phyloP scores from a whole-genome alignment of 225 moss, liverwort and hornwort species.

The Marchantia polymorpha region DNA sequence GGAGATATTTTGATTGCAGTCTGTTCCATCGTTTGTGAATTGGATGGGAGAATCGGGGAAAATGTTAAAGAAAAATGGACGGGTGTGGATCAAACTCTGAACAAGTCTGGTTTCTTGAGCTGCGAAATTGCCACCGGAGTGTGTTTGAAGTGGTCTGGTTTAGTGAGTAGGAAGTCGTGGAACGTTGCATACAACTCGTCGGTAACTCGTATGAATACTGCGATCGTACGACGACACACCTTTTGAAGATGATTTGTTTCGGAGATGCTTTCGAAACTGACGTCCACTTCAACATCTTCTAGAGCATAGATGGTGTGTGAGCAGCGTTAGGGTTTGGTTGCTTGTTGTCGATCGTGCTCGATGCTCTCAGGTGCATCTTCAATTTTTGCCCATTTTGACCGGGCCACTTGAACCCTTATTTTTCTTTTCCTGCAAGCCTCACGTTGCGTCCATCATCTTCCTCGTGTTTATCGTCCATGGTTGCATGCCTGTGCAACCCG shows the following conservation, averaged over 20 bases:
- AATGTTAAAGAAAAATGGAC: background rate
- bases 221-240: background rate
- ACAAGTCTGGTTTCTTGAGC: background rate
- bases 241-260: background rate
- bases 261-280: background rate
- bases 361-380: background rate
- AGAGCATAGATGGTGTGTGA: too few species aligned
- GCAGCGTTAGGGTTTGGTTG: conserved; percentile 13
- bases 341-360: background rate
- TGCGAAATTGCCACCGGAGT: background rate
- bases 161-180: background rate
- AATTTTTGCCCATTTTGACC: background rate
- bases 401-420: background rate
- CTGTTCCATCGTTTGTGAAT: background rate
- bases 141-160: background rate
- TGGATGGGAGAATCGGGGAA: background rate
- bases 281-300: background rate
- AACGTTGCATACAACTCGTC: background rate
- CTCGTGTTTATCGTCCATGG: background rate
- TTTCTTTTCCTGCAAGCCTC: background rate
- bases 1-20: background rate
- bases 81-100: background rate
- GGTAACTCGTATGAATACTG: background rate
- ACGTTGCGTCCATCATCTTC: too few species aligned
- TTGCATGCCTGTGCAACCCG: background rate